Conservation (phyloP, 768 basidiomycete species). For the Austroboletus eburneus region DNA sequence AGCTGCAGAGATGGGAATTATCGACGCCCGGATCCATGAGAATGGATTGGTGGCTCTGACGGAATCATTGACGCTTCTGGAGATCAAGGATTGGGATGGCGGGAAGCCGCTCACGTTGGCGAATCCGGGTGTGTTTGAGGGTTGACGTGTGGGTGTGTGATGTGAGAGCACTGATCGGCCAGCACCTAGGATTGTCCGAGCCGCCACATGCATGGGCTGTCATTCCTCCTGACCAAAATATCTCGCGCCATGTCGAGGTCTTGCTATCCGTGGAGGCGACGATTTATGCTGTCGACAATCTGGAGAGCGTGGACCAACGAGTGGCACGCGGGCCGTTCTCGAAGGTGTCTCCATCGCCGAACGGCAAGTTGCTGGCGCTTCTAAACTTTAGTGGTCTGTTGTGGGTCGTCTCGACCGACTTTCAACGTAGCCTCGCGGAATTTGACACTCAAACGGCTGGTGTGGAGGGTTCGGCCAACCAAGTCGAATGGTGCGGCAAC, state of each 20-base stretch:
- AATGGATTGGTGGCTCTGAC: slow-evolving; percentile 85
- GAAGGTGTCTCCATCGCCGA: slow-evolving; percentile 85
- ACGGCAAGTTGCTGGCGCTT: slow-evolving; percentile 87
- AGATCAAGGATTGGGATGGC: slow-evolving; percentile 89
- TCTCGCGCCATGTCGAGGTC: slow-evolving; percentile 87
- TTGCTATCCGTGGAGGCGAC: slow-evolving; percentile 78
- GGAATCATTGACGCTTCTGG: slow-evolving; percentile 67
- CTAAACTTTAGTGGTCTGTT: slow-evolving; percentile 68
- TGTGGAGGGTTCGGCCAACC: slow-evolving; percentile 55
- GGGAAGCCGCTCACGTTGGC: slow-evolving; percentile 67
- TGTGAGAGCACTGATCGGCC: slow-evolving; percentile 3
- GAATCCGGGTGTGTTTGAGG: slow-evolving; percentile 60
- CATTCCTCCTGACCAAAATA: slow-evolving; percentile 85
- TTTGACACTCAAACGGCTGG: slow-evolving; percentile 65
- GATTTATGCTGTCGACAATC: slow-evolving; percentile 80
- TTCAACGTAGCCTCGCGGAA: slow-evolving; percentile 84
- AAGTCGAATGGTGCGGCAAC: slow-evolving; percentile 94
- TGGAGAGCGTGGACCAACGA: slow-evolving; percentile 86
- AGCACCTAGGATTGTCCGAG: slow-evolving; percentile 57
- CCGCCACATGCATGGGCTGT: slow-evolving; percentile 84
- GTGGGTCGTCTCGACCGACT: slow-evolving; percentile 95
- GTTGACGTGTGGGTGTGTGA: slow-evolving; percentile 6
- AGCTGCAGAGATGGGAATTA: slow-evolving; percentile 74
- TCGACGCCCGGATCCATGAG: slow-evolving; percentile 84
- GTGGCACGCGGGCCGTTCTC: slow-evolving; percentile 86